These are phyloP conservation scores for Botrytis tulipae DNA, from an alignment of 2,329 filamentous ascomycete genomes.

Conservation along the genomic window DNA sequence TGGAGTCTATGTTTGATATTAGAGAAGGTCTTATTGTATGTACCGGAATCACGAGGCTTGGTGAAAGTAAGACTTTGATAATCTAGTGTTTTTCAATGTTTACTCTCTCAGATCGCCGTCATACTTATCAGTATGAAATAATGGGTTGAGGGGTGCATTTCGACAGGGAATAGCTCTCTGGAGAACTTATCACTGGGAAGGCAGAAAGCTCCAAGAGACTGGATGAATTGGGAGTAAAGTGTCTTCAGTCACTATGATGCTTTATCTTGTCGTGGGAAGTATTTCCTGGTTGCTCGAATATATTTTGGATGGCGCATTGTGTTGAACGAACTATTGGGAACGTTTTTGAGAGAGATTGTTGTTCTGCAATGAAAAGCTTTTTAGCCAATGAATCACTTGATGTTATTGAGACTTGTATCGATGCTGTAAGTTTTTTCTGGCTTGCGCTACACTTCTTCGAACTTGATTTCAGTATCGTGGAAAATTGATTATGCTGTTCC, in stretches of 20 bases:
- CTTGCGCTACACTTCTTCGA: not conserved
- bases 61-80: not conserved
- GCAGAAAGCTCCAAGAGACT: not conserved
- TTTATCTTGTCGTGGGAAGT: not conserved
- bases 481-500: not conserved
- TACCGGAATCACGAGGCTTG: not conserved
- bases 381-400: not conserved
- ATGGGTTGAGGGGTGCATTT: rapidly evolving
- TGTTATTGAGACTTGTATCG: too few species aligned
- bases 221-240: not conserved
- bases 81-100: not conserved
- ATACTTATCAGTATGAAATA: not conserved
- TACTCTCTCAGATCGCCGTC: not conserved
- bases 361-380: not conserved
- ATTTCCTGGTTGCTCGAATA: not conserved
- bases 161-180: rapidly evolving
- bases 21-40: rapidly evolving
- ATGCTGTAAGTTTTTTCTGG: not conserved
- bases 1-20: not conserved
- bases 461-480: too few species aligned
- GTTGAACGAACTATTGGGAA: not conserved
- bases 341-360: rapidly evolving
- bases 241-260: not conserved
- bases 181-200: not conserved
- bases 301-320: rapidly evolving